Base-by-base conservation (phyloP, 352 stramenopile species). In the Chrysophaeum taylorii region DNA sequence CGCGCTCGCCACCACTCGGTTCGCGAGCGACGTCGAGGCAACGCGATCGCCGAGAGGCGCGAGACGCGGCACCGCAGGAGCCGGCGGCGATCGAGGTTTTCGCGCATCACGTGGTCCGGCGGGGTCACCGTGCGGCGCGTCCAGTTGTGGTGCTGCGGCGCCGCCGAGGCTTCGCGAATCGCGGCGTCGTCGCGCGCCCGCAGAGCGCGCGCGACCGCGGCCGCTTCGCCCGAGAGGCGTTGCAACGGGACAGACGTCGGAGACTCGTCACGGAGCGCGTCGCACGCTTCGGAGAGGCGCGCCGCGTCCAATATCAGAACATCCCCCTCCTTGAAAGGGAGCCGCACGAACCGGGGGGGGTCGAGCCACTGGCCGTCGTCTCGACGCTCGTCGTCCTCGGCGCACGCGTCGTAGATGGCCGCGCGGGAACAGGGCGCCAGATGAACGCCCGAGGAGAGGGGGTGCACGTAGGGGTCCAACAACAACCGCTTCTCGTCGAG, bases 271-370 rank as follows among this genome's bases (percentile, higher is more conserved):
- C 33, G 33, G 14, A 66, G 33, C 31, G 2, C 14, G 9, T 16
- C 33, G 33, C 33, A 45, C 2, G 1, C 4, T 18, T 7, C 5
- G 1, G 31, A 16, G 9, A 66, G 57, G 2, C 2, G 1, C 33
- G 57, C 57, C 2, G 12, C 7, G n/a, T 66, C 57, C 2, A 66
- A 4, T 14, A 66, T 2, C 2, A 66, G 33, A 9, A 45, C 35
- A 36, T 66, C 57, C 12, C 57, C 57, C 33, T 66, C 57, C 57
- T 66, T 66, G 35, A 66, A 66, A 7, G 57, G 57, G 1, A 66
- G 36, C 57, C 27, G 14, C 33, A 36, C 57, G 35, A 66, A 43
- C 5, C 57, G 57, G 39, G 12, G 39, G 39, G 39, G 12, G 12
- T 12, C 21, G 39, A 12, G 12, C 9, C 25, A 31, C 50, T 9